These are phyloP conservation scores for Dothideomycetes sp. DNA, from an alignment of 2,329 filamentous ascomycete genomes.

Conservation along the genomic window DNA sequence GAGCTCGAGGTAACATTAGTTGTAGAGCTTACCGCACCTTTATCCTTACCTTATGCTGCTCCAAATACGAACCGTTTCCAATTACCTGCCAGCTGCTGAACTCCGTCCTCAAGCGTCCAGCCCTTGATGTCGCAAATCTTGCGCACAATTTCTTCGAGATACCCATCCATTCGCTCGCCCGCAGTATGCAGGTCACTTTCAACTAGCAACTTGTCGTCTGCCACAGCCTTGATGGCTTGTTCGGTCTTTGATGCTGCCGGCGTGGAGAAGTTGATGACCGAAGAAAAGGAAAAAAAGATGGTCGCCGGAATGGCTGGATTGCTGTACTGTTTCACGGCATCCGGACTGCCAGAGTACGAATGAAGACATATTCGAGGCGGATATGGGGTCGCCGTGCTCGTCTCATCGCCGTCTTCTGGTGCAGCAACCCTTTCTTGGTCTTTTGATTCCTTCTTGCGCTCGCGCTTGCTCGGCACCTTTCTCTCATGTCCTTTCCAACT, in stretches of 20 bases:
- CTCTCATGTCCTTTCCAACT: conserved; percentile 65
- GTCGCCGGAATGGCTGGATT: conserved; percentile 61
- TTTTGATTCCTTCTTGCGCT: conserved; percentile 40
- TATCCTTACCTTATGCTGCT: neutral
- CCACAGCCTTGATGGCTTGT: conserved; percentile 61
- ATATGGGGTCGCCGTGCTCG: conserved; percentile 45
- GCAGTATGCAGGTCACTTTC: conserved; percentile 87
- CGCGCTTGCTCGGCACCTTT: conserved; percentile 49
- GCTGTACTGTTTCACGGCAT: conserved; percentile 70
- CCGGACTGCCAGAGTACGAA: conserved; percentile 73
- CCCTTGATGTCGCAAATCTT: conserved; percentile 67
- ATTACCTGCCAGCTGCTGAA: conserved; percentile 59
- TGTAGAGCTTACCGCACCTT: too few species aligned
- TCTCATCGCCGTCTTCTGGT: neutral
- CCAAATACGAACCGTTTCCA: conserved; percentile 72
- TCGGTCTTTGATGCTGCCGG: conserved; percentile 45
- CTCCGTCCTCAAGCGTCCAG: conserved; percentile 67
- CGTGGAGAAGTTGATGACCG: conserved; percentile 65
- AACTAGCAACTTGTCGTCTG: conserved; percentile 68
- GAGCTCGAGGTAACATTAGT: too few species aligned
- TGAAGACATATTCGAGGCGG: conserved; percentile 88
- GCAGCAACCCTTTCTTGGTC: conserved; percentile 15
- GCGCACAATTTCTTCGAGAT: conserved; percentile 66
- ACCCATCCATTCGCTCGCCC: conserved; percentile 68
- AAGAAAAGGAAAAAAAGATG: conserved; percentile 84